Conservation (phyloP, 495 filamentous ascomycete genomes). For the Ramalina intermedia region DNA sequence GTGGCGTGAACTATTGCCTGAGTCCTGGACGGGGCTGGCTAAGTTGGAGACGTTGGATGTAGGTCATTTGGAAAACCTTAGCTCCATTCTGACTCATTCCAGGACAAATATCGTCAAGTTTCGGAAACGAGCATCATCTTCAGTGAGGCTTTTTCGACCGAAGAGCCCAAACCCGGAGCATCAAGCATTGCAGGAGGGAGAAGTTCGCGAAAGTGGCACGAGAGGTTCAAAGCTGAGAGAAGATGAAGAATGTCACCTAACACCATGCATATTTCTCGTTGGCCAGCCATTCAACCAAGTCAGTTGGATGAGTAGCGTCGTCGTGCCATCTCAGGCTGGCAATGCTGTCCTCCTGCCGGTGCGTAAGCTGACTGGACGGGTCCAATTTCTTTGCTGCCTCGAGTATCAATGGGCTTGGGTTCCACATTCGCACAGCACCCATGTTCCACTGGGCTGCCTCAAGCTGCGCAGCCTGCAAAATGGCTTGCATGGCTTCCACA, state of each 20-base stretch:
- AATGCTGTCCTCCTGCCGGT: constrained; percentile 50
- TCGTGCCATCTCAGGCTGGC: constrained; percentile 46
- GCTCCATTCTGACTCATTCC: neutral
- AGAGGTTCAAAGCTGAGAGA: constrained; percentile 49
- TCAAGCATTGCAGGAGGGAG: constrained; percentile 22
- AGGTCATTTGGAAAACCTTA: constrained; percentile 3
- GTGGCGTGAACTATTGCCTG: constrained; percentile 46
- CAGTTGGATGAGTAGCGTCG: constrained; percentile 28
- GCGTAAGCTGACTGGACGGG: constrained; percentile 31
- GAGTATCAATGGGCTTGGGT: constrained; percentile 40
- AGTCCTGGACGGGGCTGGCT: constrained; percentile 41
- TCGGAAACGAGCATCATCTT: constrained; percentile 3
- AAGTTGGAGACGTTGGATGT: constrained; percentile 32
- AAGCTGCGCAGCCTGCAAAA: constrained; percentile 38
- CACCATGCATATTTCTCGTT: constrained; percentile 97
- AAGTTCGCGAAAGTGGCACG: constrained; percentile 72
- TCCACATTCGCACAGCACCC: constrained; percentile 49
- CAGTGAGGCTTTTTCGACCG: neutral
- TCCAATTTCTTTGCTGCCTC: constrained; percentile 44
- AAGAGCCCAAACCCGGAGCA: neutral
- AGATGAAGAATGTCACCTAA: constrained; percentile 28
- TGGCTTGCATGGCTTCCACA: constrained; percentile 20
- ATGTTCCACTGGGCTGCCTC: constrained; percentile 45
- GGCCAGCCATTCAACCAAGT: constrained; percentile 61
- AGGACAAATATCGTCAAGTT: constrained; percentile 10